phyloP scores from a whole-genome alignment of 371 early-diverging fungal genomes.

The Thermomucor indicae-seudaticae region DNA sequence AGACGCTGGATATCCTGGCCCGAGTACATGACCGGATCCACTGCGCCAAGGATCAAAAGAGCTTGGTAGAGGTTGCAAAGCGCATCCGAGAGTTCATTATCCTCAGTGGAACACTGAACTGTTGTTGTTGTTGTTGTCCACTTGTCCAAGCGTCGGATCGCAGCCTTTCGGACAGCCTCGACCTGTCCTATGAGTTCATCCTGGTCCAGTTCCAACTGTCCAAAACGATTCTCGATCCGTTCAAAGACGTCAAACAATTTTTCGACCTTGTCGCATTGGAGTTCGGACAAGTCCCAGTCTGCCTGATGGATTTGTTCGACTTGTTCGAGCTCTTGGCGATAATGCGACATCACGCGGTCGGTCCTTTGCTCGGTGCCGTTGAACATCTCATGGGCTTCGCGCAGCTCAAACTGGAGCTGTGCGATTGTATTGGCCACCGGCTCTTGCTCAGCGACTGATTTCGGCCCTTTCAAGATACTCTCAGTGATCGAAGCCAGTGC shows the following conservation, averaged over 20 bases:
- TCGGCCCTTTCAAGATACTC: constrained; percentile 36
- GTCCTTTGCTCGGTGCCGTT: constrained; percentile 50
- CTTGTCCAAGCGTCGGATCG: not conserved
- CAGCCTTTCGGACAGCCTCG: constrained; percentile 22
- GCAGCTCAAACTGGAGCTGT: constrained; percentile 45
- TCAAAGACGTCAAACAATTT: constrained; percentile 46
- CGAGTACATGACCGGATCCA: constrained; percentile 20
- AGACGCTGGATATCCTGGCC: constrained; percentile 27
- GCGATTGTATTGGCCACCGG: constrained; percentile 15
- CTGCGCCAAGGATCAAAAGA: constrained; percentile 24
- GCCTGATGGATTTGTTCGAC: constrained; percentile 43
- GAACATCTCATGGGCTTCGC: constrained; percentile 56
- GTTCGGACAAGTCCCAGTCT: constrained; percentile 38
- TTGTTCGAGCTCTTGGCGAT: constrained; percentile 51
- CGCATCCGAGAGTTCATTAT: constrained; percentile 6
- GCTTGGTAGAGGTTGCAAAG: constrained; percentile 26
- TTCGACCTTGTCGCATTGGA: constrained; percentile 35
- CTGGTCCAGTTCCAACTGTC: constrained; percentile 30
- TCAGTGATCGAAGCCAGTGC: constrained; percentile 52
- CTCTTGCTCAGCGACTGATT: constrained; percentile 2
- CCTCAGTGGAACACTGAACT: not conserved
- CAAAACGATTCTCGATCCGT: constrained; percentile 36
- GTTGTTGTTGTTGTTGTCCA: no score
- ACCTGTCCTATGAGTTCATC: constrained; percentile 33
- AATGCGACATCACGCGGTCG: constrained; percentile 50